These are phyloP conservation scores for Podospora appendiculata DNA, from an alignment of 495 filamentous ascomycete species.

Conservation along the genomic window DNA sequence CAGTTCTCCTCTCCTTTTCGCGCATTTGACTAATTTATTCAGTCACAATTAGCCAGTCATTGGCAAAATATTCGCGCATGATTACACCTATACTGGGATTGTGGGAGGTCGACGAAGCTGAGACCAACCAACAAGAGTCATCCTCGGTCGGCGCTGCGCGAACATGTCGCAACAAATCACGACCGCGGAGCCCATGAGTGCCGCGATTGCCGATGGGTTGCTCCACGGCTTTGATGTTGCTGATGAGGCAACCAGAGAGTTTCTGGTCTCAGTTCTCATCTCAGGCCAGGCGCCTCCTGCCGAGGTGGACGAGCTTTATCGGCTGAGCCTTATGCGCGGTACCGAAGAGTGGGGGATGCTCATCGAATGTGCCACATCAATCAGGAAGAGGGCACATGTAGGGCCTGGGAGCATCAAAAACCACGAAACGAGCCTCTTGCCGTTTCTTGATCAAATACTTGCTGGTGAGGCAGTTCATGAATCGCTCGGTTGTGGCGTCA, in stretches of 20 bases:
- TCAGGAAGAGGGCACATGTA: constrained; percentile 12
- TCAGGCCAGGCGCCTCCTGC: constrained; percentile 12
- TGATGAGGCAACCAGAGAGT: constrained; percentile 15
- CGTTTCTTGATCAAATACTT: constrained; percentile 5
- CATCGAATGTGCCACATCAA: constrained; percentile 18
- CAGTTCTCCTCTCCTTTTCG: too few species aligned
- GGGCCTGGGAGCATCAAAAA: background rate
- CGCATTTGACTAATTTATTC: too few species aligned
- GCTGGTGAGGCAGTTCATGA: background rate
- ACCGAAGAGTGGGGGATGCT: constrained; percentile 28
- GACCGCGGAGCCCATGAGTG: background rate
- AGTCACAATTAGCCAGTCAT: too few species aligned
- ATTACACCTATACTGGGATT: too few species aligned
- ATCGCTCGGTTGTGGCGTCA: too few species aligned
- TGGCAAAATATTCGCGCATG: too few species aligned
- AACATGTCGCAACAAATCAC: too few species aligned
- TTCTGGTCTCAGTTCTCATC: constrained; percentile 14
- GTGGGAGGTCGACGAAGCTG: too few species aligned
- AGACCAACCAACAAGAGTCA: too few species aligned
- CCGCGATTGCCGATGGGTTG: background rate
- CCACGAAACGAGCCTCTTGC: constrained; percentile 3
- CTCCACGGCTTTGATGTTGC: constrained; percentile 24
- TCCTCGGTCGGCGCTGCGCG: too few species aligned
- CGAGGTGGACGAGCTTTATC: constrained; percentile 16
- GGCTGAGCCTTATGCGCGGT: constrained; percentile 18